These are phyloP conservation scores for Calvatia gigantea DNA, from an alignment of 768 basidiomycete genomes.

Conservation along the genomic window DNA sequence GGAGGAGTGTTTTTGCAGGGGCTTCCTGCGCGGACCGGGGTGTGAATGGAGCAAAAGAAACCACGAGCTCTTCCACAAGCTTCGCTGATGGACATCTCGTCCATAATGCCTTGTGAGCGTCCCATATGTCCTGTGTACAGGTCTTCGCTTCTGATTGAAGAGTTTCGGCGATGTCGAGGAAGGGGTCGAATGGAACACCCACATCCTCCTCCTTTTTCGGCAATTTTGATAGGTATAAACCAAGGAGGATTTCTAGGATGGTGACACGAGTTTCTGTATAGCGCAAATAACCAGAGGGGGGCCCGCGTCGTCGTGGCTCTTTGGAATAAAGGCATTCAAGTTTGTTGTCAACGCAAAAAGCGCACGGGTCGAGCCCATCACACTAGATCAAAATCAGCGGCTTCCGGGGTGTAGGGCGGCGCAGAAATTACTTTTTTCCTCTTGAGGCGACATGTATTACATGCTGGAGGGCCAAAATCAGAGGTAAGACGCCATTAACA, in stretches of 20 bases:
- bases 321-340: slow-evolving; percentile 27
- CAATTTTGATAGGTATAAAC: slow-evolving; percentile 18
- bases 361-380: slow-evolving; percentile 27
- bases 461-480: slow-evolving; percentile 17
- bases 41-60: slow-evolving; percentile 23
- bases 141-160: slow-evolving; percentile 18
- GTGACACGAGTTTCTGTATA: slow-evolving; percentile 26
- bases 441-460: slow-evolving; percentile 29
- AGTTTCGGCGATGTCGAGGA: slow-evolving; percentile 13
- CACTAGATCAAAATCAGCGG: slow-evolving; percentile 18
- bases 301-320: slow-evolving; percentile 26
- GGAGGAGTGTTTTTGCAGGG: slow-evolving; percentile 19
- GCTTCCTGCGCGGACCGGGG: slow-evolving; percentile 19
- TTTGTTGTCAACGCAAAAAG: slow-evolving; percentile 25
- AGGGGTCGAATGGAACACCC: slow-evolving; percentile 10
- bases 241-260: slow-evolving; percentile 25
- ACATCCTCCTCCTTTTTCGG: slow-evolving; percentile 10
- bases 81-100: slow-evolving; percentile 18
- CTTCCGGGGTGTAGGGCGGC: neutral
- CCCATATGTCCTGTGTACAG: slow-evolving; percentile 28
- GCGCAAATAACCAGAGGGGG: slow-evolving; percentile 26
- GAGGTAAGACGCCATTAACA: neutral
- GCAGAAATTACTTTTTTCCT: slow-evolving; percentile 23
- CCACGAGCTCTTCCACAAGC: slow-evolving; percentile 20
- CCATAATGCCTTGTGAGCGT: slow-evolving; percentile 23